Conservation (phyloP, 805 yeast genomes). For the Scheffersomyces ergatensis region DNA sequence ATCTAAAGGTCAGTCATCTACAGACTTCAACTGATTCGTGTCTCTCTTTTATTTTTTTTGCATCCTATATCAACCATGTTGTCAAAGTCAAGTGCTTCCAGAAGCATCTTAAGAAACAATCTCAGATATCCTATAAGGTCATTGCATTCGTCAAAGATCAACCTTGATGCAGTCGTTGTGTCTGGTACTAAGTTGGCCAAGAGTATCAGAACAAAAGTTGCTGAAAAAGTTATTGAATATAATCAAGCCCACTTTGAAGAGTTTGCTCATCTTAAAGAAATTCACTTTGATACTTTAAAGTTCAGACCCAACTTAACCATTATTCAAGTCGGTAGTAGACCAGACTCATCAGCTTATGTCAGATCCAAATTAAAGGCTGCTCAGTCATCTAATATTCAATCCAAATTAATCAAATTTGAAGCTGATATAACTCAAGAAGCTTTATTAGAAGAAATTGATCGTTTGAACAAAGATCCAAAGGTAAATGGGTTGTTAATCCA, state of each 20-base stretch:
- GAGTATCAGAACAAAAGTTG: conserved; percentile 32
- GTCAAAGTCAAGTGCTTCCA: not conserved
- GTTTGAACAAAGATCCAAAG: conserved; percentile 67
- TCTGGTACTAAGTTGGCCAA: conserved; percentile 44
- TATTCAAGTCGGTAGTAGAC: conserved; percentile 85
- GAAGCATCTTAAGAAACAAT: not conserved
- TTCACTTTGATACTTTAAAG: conserved; percentile 26
- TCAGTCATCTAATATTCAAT: conserved; percentile 71
- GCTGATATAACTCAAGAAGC: conserved; percentile 60
- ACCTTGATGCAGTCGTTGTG: conserved; percentile 32
- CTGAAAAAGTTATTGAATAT: conserved; percentile 37
- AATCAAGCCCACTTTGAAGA: conserved; percentile 28
- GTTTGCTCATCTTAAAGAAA: conserved; percentile 11
- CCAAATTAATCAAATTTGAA: conserved; percentile 62
- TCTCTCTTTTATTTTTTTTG: no score
- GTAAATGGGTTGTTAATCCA: conserved; percentile 90
- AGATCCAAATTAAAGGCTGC: conserved; percentile 91
- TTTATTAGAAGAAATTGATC: conserved; percentile 55
- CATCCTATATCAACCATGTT: not conserved
- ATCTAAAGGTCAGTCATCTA: no score
- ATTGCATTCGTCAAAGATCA: conserved; percentile 5
- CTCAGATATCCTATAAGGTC: not conserved
- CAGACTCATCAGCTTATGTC: conserved; percentile 90
- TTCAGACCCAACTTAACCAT: conserved; percentile 79
- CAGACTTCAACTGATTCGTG: no score